Evolutionary conservation across 73 alveolate species (phyloP), one percentile per base, ranked within the genome.

Genomic region (Paramecium biaurelia): DNA sequence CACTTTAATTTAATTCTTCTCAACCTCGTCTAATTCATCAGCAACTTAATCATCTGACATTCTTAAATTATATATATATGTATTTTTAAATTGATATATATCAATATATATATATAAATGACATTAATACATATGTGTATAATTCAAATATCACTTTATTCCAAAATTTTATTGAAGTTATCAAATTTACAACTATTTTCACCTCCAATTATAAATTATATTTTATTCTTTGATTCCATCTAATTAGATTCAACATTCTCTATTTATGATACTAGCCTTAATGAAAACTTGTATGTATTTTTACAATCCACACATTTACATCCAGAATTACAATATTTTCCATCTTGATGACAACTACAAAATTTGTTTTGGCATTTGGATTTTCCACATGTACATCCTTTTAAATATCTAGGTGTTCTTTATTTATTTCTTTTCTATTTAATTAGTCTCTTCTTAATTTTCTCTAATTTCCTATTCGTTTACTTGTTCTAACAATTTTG

Each of bases 381-480:
- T 72, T 72, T 72, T 30, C 58, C 58, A 72, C 86, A 72, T n/a
- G 86, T 72, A 20, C 86, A 72, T 37, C 86, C 86, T 37, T 72
- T 72, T 42, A 35, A 15, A 18, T 28, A 72, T 72, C 86, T 72
- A 35, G 86, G 4, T 20, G 86, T 72, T 72, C 86, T 35, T 15
- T 35, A 18, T 37, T 72, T 72, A 5, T 4, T 37, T 72, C 86
- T 72, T 37, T 72, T 30, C 4, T 72, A 32, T 72, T 72, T 38
- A 4, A 28, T 72, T 1, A 35, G 28, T 23, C 63, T 72, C 37
- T 35, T 72, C 30, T 72, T 4, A 32, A 38, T 38, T 42, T 72
- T 72, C 58, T 35, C 6, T 7, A 72, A 37, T 42, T 35, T 72
- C 26, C 2, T 32, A 37, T 37, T 72, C 35, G 8, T 72, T 72